Evolutionary conservation across 1,139 yeast species (phyloP).

Genomic region (Hyphopichia fennica): DNA sequence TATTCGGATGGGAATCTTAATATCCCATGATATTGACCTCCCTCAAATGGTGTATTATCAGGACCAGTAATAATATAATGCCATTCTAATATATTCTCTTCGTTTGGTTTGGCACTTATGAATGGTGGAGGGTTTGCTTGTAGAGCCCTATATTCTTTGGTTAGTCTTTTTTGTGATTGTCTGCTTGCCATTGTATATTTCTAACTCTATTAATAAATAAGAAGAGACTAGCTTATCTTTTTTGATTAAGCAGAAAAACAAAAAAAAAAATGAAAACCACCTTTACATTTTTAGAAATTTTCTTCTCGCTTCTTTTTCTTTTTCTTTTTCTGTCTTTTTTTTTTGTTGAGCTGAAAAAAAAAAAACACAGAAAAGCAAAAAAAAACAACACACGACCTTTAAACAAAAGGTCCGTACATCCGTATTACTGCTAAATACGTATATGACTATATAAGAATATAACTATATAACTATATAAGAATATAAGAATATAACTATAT

Average conservation of each 20-base stretch:
- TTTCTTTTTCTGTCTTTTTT: too few species aligned
- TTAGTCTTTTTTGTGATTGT: constrained; percentile 51
- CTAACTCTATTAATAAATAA: not conserved
- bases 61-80: constrained; percentile 84
- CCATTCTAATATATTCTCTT: constrained; percentile 73
- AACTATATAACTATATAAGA: too few species aligned
- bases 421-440: too few species aligned
- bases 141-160: constrained; percentile 76
- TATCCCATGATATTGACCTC: constrained; percentile 90
- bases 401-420: too few species aligned
- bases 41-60: constrained; percentile 77
- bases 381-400: too few species aligned
- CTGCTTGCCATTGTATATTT: constrained; percentile 45
- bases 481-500: too few species aligned
- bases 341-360: too few species aligned
- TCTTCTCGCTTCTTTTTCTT: too few species aligned
- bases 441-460: too few species aligned
- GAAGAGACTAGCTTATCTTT: too few species aligned
- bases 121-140: constrained; percentile 79
- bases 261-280: not conserved
- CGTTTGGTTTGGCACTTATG: constrained; percentile 81
- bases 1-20: constrained; percentile 81
- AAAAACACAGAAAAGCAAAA: too few species aligned
- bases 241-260: not conserved
- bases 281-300: too few species aligned